Conservation (phyloP, 73 alveolate species). For the Uronychia binucleata region DNA sequence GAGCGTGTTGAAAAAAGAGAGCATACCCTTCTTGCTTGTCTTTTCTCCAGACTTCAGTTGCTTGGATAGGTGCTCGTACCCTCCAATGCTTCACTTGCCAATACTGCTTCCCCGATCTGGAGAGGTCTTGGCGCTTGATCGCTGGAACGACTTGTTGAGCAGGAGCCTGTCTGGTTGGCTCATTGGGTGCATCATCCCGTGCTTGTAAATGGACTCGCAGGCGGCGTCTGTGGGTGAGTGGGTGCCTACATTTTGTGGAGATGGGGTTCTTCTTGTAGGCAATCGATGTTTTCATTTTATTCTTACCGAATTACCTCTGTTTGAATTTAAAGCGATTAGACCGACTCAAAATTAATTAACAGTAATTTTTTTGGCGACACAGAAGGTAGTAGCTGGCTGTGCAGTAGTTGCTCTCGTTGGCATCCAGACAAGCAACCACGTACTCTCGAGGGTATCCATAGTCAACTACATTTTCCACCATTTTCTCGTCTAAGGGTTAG, state of each 20-base stretch:
- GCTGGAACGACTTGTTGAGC: neutral
- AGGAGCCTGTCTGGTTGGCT: neutral
- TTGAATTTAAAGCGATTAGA: neutral
- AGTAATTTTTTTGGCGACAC: slow-evolving; percentile 18
- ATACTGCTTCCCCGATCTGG: neutral
- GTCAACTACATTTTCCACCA: slow-evolving; percentile 9
- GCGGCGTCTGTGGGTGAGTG: neutral
- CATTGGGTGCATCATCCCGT: neutral
- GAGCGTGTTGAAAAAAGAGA: neutral
- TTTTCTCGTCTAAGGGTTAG: neutral
- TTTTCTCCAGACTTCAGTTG: neutral
- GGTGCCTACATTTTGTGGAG: neutral
- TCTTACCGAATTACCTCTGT: neutral
- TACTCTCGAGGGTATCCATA: slow-evolving; percentile 54
- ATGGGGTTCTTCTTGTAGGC: neutral
- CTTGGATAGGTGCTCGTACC: neutral
- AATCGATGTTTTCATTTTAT: neutral
- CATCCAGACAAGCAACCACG: slow-evolving; percentile 20
- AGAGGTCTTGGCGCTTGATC: neutral
- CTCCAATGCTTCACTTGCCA: neutral
- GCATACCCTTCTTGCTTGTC: neutral
- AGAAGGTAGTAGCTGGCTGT: slow-evolving; percentile 55
- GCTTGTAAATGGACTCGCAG: neutral
- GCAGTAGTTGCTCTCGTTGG: slow-evolving; percentile 54
- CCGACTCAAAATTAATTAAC: neutral